Conservation (phyloP, 768 basidiomycete genomes). For the Chlorophyllum brunneum region DNA sequence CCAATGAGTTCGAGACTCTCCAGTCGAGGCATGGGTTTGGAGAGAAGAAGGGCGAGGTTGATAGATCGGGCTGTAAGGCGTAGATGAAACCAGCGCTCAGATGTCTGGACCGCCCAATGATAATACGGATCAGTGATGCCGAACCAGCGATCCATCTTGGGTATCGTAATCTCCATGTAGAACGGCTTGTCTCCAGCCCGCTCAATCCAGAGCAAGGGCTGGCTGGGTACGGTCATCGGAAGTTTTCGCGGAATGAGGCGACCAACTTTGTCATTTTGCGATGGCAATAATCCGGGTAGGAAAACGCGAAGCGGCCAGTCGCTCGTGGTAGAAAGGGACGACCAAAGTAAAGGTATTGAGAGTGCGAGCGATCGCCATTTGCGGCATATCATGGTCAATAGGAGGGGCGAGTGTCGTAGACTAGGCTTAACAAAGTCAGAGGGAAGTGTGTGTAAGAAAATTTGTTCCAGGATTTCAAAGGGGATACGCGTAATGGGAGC, state of each 20-base stretch:
- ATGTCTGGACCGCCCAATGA: slow-evolving; percentile 2
- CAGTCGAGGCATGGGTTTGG: slow-evolving; percentile 5
- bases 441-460: slow-evolving; percentile 3
- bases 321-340: slow-evolving; percentile 4
- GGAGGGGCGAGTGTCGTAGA: slow-evolving; percentile 1
- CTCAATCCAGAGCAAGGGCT: background rate
- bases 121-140: slow-evolving; percentile 3
- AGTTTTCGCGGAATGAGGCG: background rate
- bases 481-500: slow-evolving; percentile 7
- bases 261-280: background rate
- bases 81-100: slow-evolving; percentile 8
- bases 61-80: background rate
- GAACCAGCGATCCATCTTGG: slow-evolving; percentile 4
- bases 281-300: background rate
- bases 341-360: slow-evolving; percentile 1
- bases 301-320: slow-evolving; percentile 4
- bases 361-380: slow-evolving; percentile 5
- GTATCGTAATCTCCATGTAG: slow-evolving; percentile 7
- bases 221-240: background rate
- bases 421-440: slow-evolving; percentile 1
- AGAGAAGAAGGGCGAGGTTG: slow-evolving; percentile 4
- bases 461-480: slow-evolving; percentile 1
- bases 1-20: background rate
- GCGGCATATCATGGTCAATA: background rate
- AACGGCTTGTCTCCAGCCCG: background rate